phyloP scores from a whole-genome alignment of 441 rosid genomes.

The Mallotus japonicus region DNA sequence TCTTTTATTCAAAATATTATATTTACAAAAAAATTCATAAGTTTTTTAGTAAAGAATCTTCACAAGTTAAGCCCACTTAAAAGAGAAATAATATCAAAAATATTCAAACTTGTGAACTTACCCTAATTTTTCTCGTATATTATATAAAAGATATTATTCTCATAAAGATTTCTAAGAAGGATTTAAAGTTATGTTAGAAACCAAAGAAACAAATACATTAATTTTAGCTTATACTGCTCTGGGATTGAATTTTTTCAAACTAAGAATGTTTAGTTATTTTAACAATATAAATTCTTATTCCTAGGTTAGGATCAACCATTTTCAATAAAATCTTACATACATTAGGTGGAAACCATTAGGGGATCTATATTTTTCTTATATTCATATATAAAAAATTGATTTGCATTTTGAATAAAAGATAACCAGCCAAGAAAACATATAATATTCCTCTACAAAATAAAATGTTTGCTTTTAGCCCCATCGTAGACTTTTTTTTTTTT shows the following conservation, averaged over 20 bases:
- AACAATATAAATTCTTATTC: constrained; percentile 32
- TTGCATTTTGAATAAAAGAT: constrained; percentile 69
- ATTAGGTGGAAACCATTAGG: constrained; percentile 68
- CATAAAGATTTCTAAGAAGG: constrained; percentile 5
- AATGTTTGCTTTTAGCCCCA: constrained; percentile 67
- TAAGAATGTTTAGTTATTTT: constrained; percentile 50
- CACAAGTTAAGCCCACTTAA: constrained; percentile 45
- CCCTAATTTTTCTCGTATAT: constrained; percentile 35
- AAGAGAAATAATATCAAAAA: constrained; percentile 58
- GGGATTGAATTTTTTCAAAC: constrained; percentile 52
- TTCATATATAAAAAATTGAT: constrained; percentile 72
- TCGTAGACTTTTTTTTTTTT: constrained; percentile 61
- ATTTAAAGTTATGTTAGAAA: constrained; percentile 26
- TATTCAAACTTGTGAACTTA: constrained; percentile 45
- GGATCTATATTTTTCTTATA: constrained; percentile 55
- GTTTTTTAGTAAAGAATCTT: constrained; percentile 50
- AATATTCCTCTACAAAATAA: constrained; percentile 89
- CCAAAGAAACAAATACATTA: constrained; percentile 12
- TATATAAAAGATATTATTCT: constrained; percentile 14
- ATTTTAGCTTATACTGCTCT: constrained; percentile 33
- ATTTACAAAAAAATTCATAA: background rate
- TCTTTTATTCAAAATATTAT: too few species aligned
- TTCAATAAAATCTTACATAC: constrained; percentile 47
- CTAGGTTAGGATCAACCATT: constrained; percentile 64
- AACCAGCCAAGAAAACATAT: constrained; percentile 70